Percentiles rank a stretch among this genome's conserved stretches.
Evolutionary conservation across 768 basidiomycete genomes (phyloP).

Genomic region (Suillus spraguei): DNA sequence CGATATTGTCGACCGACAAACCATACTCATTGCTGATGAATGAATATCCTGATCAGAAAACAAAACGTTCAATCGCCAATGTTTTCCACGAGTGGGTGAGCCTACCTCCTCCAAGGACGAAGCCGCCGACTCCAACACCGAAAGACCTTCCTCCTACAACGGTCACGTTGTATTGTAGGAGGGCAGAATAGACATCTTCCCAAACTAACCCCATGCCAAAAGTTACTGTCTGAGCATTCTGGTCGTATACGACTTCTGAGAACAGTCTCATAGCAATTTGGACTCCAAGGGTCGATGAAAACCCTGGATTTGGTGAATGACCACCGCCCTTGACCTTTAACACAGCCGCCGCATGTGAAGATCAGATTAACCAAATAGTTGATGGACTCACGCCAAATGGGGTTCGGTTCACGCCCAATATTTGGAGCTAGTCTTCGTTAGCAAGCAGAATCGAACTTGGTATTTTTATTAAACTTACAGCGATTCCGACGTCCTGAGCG

Average conservation of each 20-base stretch:
- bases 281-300: slow-evolving; percentile 62
- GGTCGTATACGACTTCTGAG: slow-evolving; percentile 43
- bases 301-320: slow-evolving; percentile 54
- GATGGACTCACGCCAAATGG: too few relatives aligned
- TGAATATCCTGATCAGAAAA: slow-evolving; percentile 47
- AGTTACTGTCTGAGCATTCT: slow-evolving; percentile 37
- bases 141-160: slow-evolving; percentile 60
- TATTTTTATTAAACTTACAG: slow-evolving; percentile 36
- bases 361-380: too few relatives aligned
- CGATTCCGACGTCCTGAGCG: slow-evolving; percentile 48
- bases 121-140: slow-evolving; percentile 61
- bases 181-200: slow-evolving; percentile 52
- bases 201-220: slow-evolving; percentile 50
- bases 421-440: too few relatives aligned
- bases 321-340: slow-evolving; percentile 65
- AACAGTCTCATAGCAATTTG: slow-evolving; percentile 59
- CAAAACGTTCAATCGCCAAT: background rate
- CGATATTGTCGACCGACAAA: slow-evolving; percentile 55
- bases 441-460: background rate
- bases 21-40: slow-evolving; percentile 66
- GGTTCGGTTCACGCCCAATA: too few relatives aligned
- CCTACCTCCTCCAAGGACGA: slow-evolving; percentile 57
- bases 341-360: background rate
- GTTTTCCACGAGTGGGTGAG: background rate
- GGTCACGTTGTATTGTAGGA: slow-evolving; percentile 51